Base-by-base conservation (phyloP, 2,329 filamentous ascomycete genomes). In the Colletotrichum chrysophilum region DNA sequence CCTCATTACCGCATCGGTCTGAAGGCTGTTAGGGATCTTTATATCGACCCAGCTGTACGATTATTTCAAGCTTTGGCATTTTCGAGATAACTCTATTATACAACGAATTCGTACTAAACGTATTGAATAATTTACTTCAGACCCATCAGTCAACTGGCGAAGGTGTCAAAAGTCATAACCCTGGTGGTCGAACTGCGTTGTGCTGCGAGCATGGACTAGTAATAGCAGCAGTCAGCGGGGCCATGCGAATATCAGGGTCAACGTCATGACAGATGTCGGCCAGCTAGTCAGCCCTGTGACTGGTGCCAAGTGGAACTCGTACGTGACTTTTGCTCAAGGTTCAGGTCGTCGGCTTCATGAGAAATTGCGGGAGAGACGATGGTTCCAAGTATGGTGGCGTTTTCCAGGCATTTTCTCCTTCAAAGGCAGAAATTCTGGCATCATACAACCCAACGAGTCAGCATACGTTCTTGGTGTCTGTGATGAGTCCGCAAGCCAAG, bases 11-110 rank as follows among this genome's bases (percentile, higher is more conserved):
- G 6, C 14, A 14, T 18, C 9, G 18, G 56, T 18, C 9, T 9
- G 56, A 16, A n/a, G 16, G 56, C 10, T 8, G 0, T 30, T 16
- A 60, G 4, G 16, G 8, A 30, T 32, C 6, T 24, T 60, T 60
- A 28, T 60, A 26, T 30, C 28, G 26, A 1, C 21, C 16, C 18
- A 32, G 0, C 26, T 32, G 1, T 0, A 32, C 32, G 4, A 16
- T n/a, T 8, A 0, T 18, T 13, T n/a, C 21, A 2, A 60, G 21
- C 8, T 60, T 32, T 60, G 56, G 26, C 8, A 9, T 60, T 60
- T 28, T 4, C 10, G 0, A 28, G 0, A 60, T 32, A 60, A 60
- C 56, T 60, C 16, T 60, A 60, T 60, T 60, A 30, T 9, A 60
- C 9, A 10, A 18, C 56, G 2, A 28, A 26, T 60, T 60, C 24